These are phyloP conservation scores for Melaleuca alternifolia DNA, from an alignment of 345 rosid species.

Conservation along the genomic window DNA sequence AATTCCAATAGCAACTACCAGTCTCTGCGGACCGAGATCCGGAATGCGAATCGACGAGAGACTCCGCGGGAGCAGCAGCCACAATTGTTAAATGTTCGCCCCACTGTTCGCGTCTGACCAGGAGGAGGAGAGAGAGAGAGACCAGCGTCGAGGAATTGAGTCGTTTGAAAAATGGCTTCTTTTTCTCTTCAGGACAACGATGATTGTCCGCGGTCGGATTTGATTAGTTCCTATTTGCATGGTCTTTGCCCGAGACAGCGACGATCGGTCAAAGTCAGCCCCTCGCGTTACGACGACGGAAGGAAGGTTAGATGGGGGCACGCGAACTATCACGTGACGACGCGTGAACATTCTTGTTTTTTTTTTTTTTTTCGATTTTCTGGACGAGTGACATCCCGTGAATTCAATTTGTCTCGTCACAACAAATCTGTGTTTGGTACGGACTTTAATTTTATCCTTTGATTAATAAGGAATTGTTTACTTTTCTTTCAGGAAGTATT, in stretches of 20 bases:
- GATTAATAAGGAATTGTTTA: background rate
- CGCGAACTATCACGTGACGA: background rate
- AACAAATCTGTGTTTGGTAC: background rate
- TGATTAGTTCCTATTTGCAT: background rate
- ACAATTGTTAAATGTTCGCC: background rate
- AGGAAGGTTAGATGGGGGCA: background rate
- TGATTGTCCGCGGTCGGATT: background rate
- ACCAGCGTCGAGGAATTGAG: no score
- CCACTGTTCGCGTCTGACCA: background rate
- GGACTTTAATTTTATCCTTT: background rate
- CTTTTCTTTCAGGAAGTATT: background rate
- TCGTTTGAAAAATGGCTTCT: background rate
- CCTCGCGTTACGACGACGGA: background rate
- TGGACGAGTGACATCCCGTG: background rate
- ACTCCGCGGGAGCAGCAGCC: background rate
- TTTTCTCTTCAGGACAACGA: background rate
- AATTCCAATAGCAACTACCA: background rate
- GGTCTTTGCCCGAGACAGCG: background rate
- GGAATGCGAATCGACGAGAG: background rate
- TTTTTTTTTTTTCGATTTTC: background rate
- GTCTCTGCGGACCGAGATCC: background rate
- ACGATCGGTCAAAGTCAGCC: background rate
- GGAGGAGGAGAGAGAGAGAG: background rate
- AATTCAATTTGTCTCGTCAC: background rate
- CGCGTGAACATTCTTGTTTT: background rate